Conservation (phyloP, 1,139 yeast species). For the Candida sanyaensis region DNA sequence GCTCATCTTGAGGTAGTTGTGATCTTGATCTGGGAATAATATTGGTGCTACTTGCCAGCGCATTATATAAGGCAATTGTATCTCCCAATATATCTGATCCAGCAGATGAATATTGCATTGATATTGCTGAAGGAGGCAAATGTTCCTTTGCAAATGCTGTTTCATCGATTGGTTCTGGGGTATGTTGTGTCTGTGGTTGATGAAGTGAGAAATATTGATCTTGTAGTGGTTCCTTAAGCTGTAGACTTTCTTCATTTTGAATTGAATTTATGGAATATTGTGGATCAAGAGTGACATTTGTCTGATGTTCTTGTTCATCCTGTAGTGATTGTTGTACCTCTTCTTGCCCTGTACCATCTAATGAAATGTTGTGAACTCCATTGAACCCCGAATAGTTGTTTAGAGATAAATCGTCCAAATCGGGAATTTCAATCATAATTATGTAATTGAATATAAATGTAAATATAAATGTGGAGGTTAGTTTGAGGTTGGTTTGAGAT, state of each 20-base stretch:
- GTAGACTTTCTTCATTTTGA: constrained; percentile 5
- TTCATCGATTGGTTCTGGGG: constrained; percentile 1
- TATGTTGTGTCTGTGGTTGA: not conserved
- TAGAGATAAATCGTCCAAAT: constrained; percentile 29
- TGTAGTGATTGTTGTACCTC: constrained; percentile 3
- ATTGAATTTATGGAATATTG: not conserved
- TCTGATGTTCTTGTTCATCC: constrained; percentile 5
- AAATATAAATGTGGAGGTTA: not conserved
- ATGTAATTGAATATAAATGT: not conserved
- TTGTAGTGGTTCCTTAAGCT: constrained; percentile 2
- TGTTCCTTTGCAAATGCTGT: not conserved
- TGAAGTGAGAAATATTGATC: constrained; percentile 1
- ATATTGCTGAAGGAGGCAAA: constrained; percentile 3
- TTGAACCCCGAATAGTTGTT: constrained; percentile 1
- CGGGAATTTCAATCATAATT: constrained; percentile 44
- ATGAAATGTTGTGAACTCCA: not conserved
- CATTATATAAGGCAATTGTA: constrained; percentile 7
- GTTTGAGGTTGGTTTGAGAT: not conserved
- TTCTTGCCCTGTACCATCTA: constrained; percentile 4
- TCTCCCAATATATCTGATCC: constrained; percentile 7
- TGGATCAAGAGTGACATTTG: constrained; percentile 10
- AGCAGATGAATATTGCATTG: constrained; percentile 3
- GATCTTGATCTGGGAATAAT: not conserved
- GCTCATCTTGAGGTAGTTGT: constrained; percentile 1
- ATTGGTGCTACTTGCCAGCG: constrained; percentile 3